Evolutionary conservation across 176 grass and related monocot genomes (phyloP).

Genomic region (Ensete glaucum): DNA sequence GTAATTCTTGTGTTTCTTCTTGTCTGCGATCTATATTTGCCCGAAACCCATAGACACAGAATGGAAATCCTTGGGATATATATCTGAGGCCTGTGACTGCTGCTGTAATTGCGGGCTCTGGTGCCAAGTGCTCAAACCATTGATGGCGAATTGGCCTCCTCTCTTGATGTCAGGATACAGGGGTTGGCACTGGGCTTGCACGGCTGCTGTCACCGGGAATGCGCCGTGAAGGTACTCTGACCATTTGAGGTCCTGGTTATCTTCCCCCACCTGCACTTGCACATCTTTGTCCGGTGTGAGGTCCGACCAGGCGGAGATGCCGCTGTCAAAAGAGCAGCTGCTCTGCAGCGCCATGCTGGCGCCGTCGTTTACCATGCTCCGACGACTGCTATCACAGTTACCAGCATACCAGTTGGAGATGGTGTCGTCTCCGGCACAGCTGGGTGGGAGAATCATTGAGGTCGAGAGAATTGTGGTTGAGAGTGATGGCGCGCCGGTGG

Average conservation of each 20-base stretch:
- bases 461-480: conserved; percentile 22
- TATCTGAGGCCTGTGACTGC: conserved; percentile 32
- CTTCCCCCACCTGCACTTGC: conserved; percentile 24
- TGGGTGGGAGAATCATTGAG: conserved; percentile 10
- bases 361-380: conserved; percentile 40
- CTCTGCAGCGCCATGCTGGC: conserved; percentile 46
- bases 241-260: conserved; percentile 62
- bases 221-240: conserved; percentile 55
- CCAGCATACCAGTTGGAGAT: conserved; percentile 42
- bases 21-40: background rate
- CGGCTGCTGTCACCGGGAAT: conserved; percentile 34
- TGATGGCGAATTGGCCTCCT: background rate
- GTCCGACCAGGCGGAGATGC: conserved; percentile 52
- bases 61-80: background rate
- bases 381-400: conserved; percentile 35
- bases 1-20: too few relatives aligned
- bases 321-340: conserved; percentile 40
- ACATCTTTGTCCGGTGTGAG: conserved; percentile 38
- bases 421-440: conserved; percentile 25
- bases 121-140: background rate
- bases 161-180: conserved; percentile 29
- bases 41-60: background rate
- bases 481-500: conserved; percentile 27
- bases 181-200: conserved; percentile 41
- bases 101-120: conserved; percentile 7